Evolutionary conservation across 352 stramenopile species (phyloP).

Genomic region (Globisporangium orthogonon): DNA sequence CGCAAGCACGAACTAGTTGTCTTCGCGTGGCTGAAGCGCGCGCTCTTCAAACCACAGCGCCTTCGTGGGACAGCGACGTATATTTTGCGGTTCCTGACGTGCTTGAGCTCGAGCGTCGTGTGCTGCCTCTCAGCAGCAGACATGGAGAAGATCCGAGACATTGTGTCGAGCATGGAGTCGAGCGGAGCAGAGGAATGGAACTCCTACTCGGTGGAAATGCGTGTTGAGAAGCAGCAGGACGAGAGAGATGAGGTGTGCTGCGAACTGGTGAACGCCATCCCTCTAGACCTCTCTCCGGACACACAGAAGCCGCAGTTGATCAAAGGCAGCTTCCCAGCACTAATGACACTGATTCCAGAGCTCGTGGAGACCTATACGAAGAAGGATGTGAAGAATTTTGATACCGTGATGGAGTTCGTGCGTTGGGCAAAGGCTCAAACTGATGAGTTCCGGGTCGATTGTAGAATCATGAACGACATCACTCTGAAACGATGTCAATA

Average conservation of each 20-base stretch:
- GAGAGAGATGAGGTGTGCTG: constrained; percentile 11
- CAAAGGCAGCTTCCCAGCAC: constrained; percentile 32
- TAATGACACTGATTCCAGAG: constrained; percentile 19
- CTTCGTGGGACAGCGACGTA: constrained; percentile 65
- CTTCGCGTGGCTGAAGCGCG: constrained; percentile 56
- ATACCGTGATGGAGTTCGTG: constrained; percentile 13
- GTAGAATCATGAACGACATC: neutral
- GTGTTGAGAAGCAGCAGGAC: constrained; percentile 10
- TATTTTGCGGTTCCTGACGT: constrained; percentile 45
- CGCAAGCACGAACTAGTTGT: constrained; percentile 22
- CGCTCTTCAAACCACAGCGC: constrained; percentile 27
- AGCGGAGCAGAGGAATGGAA: constrained; percentile 2
- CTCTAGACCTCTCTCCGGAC: neutral
- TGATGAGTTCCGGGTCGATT: neutral
- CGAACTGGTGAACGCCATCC: neutral
- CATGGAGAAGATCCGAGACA: constrained; percentile 1
- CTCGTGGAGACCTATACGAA: constrained; percentile 14
- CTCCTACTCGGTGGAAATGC: constrained; percentile 10
- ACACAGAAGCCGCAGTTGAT: constrained; percentile 10
- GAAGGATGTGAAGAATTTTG: constrained; percentile 10
- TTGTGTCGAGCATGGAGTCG: neutral
- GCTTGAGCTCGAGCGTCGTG: constrained; percentile 10
- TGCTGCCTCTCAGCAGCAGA: constrained; percentile 12
- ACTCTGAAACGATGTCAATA: neutral
- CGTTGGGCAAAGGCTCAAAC: neutral